Percentiles rank a stretch among this genome's conserved stretches.
Conservation (phyloP, 768 basidiomycete genomes). For the Hericium rajendrae region DNA sequence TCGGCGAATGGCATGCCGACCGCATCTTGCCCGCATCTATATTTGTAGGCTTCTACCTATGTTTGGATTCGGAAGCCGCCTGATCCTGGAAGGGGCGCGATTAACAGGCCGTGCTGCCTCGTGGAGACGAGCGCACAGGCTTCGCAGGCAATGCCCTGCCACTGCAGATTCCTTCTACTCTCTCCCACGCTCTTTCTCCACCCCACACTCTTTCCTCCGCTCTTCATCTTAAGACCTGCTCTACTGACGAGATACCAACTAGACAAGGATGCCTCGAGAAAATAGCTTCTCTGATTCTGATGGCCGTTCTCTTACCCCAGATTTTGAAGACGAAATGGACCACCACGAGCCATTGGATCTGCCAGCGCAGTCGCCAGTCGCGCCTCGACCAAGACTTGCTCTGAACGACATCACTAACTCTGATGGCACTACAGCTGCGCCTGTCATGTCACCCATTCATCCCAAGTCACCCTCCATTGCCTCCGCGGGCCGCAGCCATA, state of each 20-base stretch:
- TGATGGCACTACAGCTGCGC: not conserved
- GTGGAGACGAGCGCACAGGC: not conserved
- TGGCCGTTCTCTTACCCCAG: constrained; percentile 3
- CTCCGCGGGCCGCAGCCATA: not conserved
- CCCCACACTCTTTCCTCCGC: not conserved
- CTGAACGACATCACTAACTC: not conserved
- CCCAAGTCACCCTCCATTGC: not conserved
- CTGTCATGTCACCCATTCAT: not conserved
- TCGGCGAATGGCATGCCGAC: too few species aligned
- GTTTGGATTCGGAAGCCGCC: too few species aligned
- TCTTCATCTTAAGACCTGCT: too few species aligned
- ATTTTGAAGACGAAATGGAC: constrained; percentile 1
- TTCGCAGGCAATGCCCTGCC: not conserved
- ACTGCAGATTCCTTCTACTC: not conserved
- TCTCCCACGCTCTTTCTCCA: not conserved
- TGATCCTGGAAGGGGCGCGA: too few species aligned
- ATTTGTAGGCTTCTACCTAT: too few species aligned
- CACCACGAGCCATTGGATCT: not conserved
- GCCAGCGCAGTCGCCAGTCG: not conserved
- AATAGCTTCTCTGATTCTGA: constrained; percentile 4
- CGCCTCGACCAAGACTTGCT: not conserved
- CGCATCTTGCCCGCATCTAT: too few species aligned
- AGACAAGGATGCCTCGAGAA: constrained; percentile 5
- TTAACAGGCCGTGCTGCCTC: not conserved
- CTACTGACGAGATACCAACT: too few species aligned